Evolutionary conservation across 1,284 basidiomycete genomes (phyloP), one percentile per base, ranked within the genome.

Genomic region (Microbotryum scabiosae): DNA sequence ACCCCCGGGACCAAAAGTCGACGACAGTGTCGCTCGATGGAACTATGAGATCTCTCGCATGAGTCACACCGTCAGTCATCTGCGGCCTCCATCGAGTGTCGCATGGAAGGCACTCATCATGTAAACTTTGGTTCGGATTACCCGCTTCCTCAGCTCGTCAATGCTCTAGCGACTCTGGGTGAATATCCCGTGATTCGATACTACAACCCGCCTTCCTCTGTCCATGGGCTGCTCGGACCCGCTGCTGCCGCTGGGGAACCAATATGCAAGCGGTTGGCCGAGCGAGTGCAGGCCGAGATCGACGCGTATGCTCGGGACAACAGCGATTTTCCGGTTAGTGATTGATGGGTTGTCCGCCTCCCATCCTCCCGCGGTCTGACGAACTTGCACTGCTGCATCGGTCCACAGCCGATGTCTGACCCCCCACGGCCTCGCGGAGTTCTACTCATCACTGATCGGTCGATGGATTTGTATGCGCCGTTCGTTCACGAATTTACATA

Each of bases 401-500:
- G 60, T 56, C 67, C 67, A 41, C 68, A 75, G 74, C 88, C 87
- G 79, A 75, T 80, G 36, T 70, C 73, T 44, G 88, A 90, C 65
- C 76, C 81, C 2, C 77, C 79, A 16, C 79, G 90, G 62, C 86
- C 86, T n/a, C 83, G 87, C 57, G 84, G 82, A 9, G 87, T 90
- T 16, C 77, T 98, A 43, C 83, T 98, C 71, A 87, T 99, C 67
- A 94, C 93, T 2, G 96, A 99, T 75, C 84, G 96, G 20, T 83
- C 91, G 3, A 92, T 99, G 87, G 96, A 99, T 76, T 85, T 86
- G 64, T 75, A 87, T 20, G 87, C 90, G 1, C 94, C 96, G 0
- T 82, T 97, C 66, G 75, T 97, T 50, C 96, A 99, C 74, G 96
- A 98, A 72, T 98, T 99, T 73, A 97, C 92, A 46, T 99, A 98